These are phyloP conservation scores for Pythium grandisporangium DNA, from an alignment of 352 stramenopile genomes.

Conservation along the genomic window DNA sequence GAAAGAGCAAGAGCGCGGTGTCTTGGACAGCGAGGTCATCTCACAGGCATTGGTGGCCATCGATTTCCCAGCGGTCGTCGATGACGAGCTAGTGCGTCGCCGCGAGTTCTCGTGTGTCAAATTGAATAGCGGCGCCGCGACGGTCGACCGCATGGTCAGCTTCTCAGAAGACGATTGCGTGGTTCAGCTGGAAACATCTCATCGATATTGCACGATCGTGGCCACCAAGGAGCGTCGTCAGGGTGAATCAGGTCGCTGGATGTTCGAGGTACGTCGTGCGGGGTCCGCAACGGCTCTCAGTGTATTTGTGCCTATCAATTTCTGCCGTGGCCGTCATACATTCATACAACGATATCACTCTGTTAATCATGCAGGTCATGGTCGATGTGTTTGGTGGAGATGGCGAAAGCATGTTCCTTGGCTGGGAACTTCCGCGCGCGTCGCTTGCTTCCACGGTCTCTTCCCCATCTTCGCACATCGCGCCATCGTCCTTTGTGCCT, in stretches of 20 bases:
- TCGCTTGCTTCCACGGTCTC: neutral
- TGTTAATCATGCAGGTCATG: slow-evolving; percentile 6
- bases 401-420: slow-evolving; percentile 64
- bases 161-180: slow-evolving; percentile 72
- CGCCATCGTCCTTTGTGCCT: slow-evolving; percentile 25
- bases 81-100: slow-evolving; percentile 46
- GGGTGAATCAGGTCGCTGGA: slow-evolving; percentile 68
- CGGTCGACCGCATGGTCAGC: slow-evolving; percentile 46
- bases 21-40: slow-evolving; percentile 12
- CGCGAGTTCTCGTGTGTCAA: slow-evolving; percentile 66
- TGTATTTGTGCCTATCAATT: no score
- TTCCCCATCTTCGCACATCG: neutral
- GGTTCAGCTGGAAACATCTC: slow-evolving; percentile 49
- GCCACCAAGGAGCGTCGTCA: slow-evolving; percentile 62
- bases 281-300: neutral
- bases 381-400: slow-evolving; percentile 46
- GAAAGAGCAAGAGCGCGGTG: no score
- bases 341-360: neutral
- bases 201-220: slow-evolving; percentile 61
- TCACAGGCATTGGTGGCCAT: slow-evolving; percentile 21
- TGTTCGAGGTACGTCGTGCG: slow-evolving; percentile 43
- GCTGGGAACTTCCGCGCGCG: slow-evolving; percentile 68
- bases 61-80: slow-evolving; percentile 54
- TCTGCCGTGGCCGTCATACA: no score
- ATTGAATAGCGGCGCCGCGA: slow-evolving; percentile 50